Percentiles rank a stretch among this genome's conserved stretches.
Conservation (phyloP, 768 basidiomycete species). For the Auricularia auricula-judae region DNA sequence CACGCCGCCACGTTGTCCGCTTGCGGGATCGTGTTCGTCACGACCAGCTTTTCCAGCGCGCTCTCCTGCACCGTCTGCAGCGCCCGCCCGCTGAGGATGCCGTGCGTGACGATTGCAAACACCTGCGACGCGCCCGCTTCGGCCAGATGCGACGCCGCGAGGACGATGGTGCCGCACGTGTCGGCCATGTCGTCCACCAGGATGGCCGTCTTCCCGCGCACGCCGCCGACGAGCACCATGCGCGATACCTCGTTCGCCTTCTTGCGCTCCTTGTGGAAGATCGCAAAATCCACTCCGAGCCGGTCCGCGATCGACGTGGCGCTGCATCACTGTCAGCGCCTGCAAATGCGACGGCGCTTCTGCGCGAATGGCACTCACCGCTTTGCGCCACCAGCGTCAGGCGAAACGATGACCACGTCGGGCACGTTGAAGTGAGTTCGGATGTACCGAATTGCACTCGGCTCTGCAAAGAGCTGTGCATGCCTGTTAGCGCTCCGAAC, state of each 20-base stretch:
- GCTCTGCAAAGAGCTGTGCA: slow-evolving; percentile 82
- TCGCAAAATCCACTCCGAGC: slow-evolving; percentile 91
- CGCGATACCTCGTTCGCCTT: slow-evolving; percentile 91
- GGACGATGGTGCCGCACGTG: slow-evolving; percentile 86
- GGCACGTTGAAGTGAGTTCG: slow-evolving; percentile 78
- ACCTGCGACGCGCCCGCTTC: slow-evolving; percentile 83
- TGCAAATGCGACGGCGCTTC: neutral
- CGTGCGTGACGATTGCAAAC: slow-evolving; percentile 92
- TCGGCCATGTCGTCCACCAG: slow-evolving; percentile 99
- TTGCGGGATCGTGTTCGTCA: slow-evolving; percentile 97
- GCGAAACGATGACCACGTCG: slow-evolving; percentile 89
- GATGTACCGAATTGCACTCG: slow-evolving; percentile 90
- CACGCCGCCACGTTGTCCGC: slow-evolving; percentile 58
- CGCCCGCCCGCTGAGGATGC: slow-evolving; percentile 86
- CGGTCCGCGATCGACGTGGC: slow-evolving; percentile 96
- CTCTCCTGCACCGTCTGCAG: slow-evolving; percentile 61
- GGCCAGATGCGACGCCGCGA: slow-evolving; percentile 79
- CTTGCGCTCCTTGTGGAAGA: slow-evolving; percentile 99
- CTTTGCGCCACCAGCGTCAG: slow-evolving; percentile 97
- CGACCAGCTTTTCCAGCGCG: slow-evolving; percentile 84
- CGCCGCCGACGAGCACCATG: slow-evolving; percentile 92
- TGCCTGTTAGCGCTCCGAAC: neutral
- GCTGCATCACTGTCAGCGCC: slow-evolving; percentile 29
- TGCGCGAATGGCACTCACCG: slow-evolving; percentile 39
- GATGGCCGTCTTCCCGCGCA: slow-evolving; percentile 85